Evolutionary conservation across 75 land plant genomes (phyloP).

Genomic region (Cunninghamia lanceolata): DNA sequence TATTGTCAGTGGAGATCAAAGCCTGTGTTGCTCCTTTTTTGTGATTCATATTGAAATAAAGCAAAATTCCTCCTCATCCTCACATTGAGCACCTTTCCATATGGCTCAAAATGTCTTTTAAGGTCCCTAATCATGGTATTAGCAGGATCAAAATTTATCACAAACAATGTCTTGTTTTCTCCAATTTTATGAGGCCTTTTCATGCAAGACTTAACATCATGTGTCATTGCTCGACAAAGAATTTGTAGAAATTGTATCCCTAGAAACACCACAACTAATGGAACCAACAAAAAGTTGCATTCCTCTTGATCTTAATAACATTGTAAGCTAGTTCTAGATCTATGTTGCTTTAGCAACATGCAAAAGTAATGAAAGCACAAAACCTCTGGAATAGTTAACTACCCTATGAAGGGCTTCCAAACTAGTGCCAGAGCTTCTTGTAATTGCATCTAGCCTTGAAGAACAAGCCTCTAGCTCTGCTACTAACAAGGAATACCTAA

Average conservation of each 20-base stretch:
- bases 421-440: slow-evolving; percentile 14
- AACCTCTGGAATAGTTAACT: slow-evolving; percentile 53
- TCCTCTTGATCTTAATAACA: slow-evolving; percentile 71
- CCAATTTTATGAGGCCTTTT: too few relatives aligned
- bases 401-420: slow-evolving; percentile 46
- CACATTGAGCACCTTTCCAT: too few relatives aligned
- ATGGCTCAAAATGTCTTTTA: too few relatives aligned
- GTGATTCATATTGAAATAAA: too few relatives aligned
- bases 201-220: too few relatives aligned
- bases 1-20: too few relatives aligned
- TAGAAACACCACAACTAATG: slow-evolving; percentile 49
- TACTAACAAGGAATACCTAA: slow-evolving; percentile 85
- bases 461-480: slow-evolving; percentile 83
- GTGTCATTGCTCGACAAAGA: too few relatives aligned
- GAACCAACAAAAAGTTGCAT: slow-evolving; percentile 74
- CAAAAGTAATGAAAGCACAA: slow-evolving; percentile 55
- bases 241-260: slow-evolving; percentile 30
- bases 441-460: slow-evolving; percentile 17
- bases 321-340: slow-evolving; percentile 41
- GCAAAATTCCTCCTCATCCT: too few relatives aligned
- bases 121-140: too few relatives aligned
- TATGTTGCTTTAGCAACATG: slow-evolving; percentile 53
- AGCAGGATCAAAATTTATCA: too few relatives aligned
- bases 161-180: too few relatives aligned
- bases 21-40: too few relatives aligned